Evolutionary conservation across 2,329 filamentous ascomycete species (phyloP).

Genomic region (Nigrograna mackinnonii): DNA sequence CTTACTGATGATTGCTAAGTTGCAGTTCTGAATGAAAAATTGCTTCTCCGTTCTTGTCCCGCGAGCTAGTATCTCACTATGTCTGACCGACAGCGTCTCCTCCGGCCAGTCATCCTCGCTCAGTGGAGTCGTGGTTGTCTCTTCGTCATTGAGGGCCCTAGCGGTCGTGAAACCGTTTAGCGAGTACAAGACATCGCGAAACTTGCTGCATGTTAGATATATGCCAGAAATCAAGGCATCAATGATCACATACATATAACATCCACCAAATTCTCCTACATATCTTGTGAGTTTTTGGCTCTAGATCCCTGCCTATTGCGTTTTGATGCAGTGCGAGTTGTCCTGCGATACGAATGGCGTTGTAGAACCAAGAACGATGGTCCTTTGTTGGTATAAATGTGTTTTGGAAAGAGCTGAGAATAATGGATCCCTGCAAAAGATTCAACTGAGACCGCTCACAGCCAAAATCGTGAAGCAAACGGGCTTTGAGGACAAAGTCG

Average conservation of each 20-base stretch:
- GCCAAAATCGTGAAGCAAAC: neutral
- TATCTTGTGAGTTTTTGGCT: constrained; percentile 1
- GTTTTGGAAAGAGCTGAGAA: neutral
- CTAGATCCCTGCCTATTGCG: too few species aligned
- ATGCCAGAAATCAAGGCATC: neutral
- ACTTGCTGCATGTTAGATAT: neutral
- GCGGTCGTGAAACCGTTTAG: constrained; percentile 1
- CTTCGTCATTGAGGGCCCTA: neutral
- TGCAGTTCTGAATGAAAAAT: too few species aligned
- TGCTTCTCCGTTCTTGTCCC: too few species aligned
- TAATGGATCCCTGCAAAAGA: neutral
- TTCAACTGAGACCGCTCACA: neutral
- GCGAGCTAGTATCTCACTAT: too few species aligned
- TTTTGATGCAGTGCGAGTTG: constrained; percentile 5
- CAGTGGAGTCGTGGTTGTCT: constrained; percentile 1
- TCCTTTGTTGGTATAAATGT: constrained; percentile 1
- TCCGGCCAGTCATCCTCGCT: constrained; percentile 1
- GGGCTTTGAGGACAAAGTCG: neutral
- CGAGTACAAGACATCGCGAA: constrained; percentile 3
- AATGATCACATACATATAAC: neutral
- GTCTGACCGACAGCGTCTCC: too few species aligned
- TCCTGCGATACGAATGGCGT: constrained; percentile 3
- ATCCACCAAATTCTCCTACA: constrained; percentile 5
- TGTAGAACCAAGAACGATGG: constrained; percentile 4
- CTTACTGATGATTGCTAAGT: too few species aligned